A percentile compares a stretch with the other conserved stretches of the same genome.
Conservation (phyloP, 2,329 filamentous ascomycete species). For the Phialocephala subalpina region DNA sequence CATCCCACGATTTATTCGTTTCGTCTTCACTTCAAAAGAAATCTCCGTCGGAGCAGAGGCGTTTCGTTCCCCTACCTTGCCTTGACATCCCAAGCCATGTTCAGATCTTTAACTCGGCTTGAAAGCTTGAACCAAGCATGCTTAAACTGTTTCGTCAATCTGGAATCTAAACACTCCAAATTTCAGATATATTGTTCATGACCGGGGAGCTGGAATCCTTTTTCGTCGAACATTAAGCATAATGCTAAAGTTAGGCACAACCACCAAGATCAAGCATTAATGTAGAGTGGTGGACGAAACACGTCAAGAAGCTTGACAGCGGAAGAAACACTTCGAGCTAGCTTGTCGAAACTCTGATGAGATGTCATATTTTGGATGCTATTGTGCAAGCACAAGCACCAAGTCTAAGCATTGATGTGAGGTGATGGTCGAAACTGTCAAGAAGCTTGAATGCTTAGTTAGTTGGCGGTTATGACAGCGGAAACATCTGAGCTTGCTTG, state of each 20-base stretch:
- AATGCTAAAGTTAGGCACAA: neutral
- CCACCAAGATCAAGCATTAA: constrained; percentile 2
- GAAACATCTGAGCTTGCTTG: neutral
- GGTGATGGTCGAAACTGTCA: neutral
- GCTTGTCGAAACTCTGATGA: neutral
- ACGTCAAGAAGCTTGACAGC: constrained; percentile 2
- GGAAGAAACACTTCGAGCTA: neutral
- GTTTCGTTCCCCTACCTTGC: constrained; percentile 7
- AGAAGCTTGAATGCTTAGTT: neutral
- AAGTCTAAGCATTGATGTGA: constrained; percentile 2
- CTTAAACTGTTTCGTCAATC: neutral
- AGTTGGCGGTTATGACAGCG: neutral
- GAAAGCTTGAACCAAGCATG: neutral
- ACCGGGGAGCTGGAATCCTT: neutral
- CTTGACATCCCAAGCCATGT: neutral
- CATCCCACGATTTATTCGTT: constrained; percentile 5
- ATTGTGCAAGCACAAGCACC: neutral
- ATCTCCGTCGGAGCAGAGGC: neutral
- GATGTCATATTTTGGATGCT: neutral
- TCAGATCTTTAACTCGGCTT: neutral
- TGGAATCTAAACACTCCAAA: neutral
- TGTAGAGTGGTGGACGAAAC: neutral
- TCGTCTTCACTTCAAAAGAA: neutral
- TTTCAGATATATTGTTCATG: neutral
- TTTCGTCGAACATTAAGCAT: constrained; percentile 3